phyloP scores from a whole-genome alignment of 805 yeast genomes.

The Cyberlindnera bimundalis region DNA sequence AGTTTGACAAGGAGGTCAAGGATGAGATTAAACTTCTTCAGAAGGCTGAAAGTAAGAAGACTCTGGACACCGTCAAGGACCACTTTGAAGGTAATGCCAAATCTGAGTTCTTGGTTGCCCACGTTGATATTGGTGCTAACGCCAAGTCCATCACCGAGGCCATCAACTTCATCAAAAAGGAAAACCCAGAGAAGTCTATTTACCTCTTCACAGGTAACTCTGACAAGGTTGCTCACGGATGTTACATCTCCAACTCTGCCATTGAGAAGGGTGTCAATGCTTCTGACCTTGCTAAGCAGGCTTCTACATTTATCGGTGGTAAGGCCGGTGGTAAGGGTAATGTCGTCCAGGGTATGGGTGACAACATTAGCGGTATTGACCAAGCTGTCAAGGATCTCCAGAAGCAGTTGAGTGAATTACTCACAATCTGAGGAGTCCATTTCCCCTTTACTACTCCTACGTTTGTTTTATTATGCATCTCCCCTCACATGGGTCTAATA shows the following conservation, averaged over 20 bases:
- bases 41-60: constrained; percentile 81
- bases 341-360: constrained; percentile 96
- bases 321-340: constrained; percentile 98
- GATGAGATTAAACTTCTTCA: constrained; percentile 86
- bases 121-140: constrained; percentile 69
- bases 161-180: constrained; percentile 74
- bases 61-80: constrained; percentile 69
- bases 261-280: constrained; percentile 70
- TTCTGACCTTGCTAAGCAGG: constrained; percentile 68
- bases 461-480: constrained; percentile 1
- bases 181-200: constrained; percentile 67
- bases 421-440: constrained; percentile 28
- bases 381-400: constrained; percentile 73
- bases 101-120: constrained; percentile 60
- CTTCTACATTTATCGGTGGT: constrained; percentile 80
- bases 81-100: constrained; percentile 56
- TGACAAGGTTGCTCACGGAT: constrained; percentile 91
- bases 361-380: constrained; percentile 62
- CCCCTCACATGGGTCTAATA: constrained; percentile 1
- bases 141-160: constrained; percentile 96
- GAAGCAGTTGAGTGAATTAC: constrained; percentile 56
- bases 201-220: constrained; percentile 74
- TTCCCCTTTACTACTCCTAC: not conserved
- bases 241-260: constrained; percentile 75
- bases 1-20: constrained; percentile 80